Percentiles rank a stretch among this genome's conserved stretches.
These are phyloP conservation scores for Oleoguttula mirabilis DNA, from an alignment of 495 filamentous ascomycete genomes.

Conservation along the genomic window DNA sequence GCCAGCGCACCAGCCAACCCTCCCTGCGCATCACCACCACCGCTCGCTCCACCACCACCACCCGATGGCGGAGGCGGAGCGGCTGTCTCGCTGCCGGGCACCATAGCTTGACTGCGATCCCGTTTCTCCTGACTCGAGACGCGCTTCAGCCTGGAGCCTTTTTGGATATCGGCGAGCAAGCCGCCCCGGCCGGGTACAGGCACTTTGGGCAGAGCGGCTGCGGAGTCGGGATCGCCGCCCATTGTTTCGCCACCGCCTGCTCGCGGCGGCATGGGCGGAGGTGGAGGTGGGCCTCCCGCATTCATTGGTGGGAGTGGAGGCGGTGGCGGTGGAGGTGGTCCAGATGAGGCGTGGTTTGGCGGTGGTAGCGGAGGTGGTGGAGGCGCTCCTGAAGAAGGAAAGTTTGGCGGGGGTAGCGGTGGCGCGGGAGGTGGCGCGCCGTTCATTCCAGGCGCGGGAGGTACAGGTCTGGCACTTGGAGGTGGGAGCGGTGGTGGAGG, in stretches of 20 bases:
- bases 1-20: constrained; percentile 72
- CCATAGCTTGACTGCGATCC: constrained; percentile 63
- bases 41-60: constrained; percentile 35
- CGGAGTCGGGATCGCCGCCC: constrained; percentile 7
- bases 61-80: constrained; percentile 15
- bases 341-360: constrained; percentile 13
- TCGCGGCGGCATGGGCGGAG: constrained; percentile 30
- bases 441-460: too few relatives aligned
- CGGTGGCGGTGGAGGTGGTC: constrained; percentile 20
- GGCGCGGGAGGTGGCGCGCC: constrained; percentile 17
- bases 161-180: constrained; percentile 71
- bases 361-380: constrained; percentile 19
- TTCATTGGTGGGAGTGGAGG: constrained; percentile 23
- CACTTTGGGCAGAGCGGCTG: constrained; percentile 42
- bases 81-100: constrained; percentile 38
- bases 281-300: constrained; percentile 31
- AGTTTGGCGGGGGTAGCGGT: constrained; percentile 17
- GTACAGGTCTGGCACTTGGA: constrained; percentile 5
- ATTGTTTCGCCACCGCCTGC: constrained; percentile 36
- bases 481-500: constrained; percentile 21
- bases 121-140: constrained; percentile 64
- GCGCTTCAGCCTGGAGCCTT: constrained; percentile 60
- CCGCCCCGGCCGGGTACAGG: constrained; percentile 43
- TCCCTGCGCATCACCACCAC: constrained; percentile 41
- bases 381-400: constrained; percentile 8